Evolutionary conservation across 306 rosid genomes (phyloP).

Genomic region (Vigna unguiculata): DNA sequence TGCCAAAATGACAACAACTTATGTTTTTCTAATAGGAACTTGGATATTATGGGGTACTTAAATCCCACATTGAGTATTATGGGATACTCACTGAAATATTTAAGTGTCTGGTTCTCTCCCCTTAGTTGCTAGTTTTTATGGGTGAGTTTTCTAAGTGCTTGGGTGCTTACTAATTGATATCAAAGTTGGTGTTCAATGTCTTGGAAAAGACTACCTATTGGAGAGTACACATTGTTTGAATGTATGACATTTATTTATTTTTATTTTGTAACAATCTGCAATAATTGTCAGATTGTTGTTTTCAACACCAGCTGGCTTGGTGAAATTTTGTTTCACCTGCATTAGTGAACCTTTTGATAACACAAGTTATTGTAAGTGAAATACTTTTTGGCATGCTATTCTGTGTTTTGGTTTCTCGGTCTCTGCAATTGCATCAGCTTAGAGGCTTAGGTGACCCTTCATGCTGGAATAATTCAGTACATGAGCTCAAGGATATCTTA

Average conservation of each 20-base stretch:
- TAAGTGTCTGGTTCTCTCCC: no score
- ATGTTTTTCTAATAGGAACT: slow-evolving; percentile 21
- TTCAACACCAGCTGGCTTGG: slow-evolving; percentile 23
- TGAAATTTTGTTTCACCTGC: slow-evolving; percentile 17
- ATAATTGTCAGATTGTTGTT: not conserved
- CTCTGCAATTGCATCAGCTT: slow-evolving; percentile 34
- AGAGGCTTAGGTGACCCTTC: slow-evolving; percentile 9
- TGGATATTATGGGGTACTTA: no score
- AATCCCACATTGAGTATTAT: no score
- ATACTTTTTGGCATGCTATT: not conserved
- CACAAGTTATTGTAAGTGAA: not conserved
- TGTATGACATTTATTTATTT: slow-evolving; percentile 4
- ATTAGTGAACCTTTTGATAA: slow-evolving; percentile 25
- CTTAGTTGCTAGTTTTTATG: no score
- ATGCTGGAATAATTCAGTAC: not conserved
- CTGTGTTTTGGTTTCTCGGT: slow-evolving; percentile 4
- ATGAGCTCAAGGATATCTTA: slow-evolving; percentile 23
- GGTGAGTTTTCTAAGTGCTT: no score
- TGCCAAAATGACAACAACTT: not conserved
- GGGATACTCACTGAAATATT: no score
- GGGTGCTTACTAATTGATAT: no score
- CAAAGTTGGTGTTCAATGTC: no score
- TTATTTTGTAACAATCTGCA: not conserved
- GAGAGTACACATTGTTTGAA: not conserved
- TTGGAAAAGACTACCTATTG: no score